Percentiles rank a stretch among this genome's conserved stretches.
Evolutionary conservation across 23 red algal genomes (phyloP).

Genomic region (Gracilaria gracilis): DNA sequence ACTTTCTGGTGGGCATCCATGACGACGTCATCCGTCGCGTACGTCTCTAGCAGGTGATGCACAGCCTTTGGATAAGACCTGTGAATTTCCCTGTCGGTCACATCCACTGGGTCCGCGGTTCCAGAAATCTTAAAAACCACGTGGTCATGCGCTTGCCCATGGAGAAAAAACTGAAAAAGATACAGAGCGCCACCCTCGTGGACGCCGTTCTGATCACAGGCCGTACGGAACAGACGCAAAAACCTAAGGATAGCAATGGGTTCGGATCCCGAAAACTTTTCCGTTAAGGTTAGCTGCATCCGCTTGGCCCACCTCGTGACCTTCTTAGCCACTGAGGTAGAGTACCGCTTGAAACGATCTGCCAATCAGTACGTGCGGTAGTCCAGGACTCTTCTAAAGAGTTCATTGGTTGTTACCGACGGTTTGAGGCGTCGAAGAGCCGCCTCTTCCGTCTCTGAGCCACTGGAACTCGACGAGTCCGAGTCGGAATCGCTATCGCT

Average conservation of each 20-base stretch:
- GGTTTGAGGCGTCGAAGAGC: too few relatives aligned
- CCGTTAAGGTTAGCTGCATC: too few relatives aligned
- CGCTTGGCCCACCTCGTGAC: too few relatives aligned
- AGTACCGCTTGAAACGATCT: too few relatives aligned
- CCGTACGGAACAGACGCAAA: background rate
- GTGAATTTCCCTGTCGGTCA: too few relatives aligned
- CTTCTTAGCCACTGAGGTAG: too few relatives aligned
- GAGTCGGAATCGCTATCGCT: slow-evolving; percentile 16
- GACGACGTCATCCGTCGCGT: slow-evolving; percentile 21
- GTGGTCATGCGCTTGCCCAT: background rate
- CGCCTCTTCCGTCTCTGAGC: background rate
- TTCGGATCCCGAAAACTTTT: background rate
- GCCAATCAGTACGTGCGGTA: too few relatives aligned
- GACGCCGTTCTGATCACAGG: background rate
- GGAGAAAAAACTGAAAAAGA: background rate
- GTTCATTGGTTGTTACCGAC: too few relatives aligned
- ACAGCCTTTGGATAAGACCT: background rate
- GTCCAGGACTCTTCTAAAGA: too few relatives aligned
- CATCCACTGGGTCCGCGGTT: too few relatives aligned
- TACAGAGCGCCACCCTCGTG: background rate
- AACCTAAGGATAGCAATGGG: background rate
- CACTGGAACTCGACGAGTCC: background rate
- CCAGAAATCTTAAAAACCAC: too few relatives aligned
- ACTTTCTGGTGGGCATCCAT: background rate
- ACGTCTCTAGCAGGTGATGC: slow-evolving; percentile 14